These are phyloP conservation scores for Saururus chinensis DNA, from an alignment of 164 flowering plant species.

Conservation along the genomic window DNA sequence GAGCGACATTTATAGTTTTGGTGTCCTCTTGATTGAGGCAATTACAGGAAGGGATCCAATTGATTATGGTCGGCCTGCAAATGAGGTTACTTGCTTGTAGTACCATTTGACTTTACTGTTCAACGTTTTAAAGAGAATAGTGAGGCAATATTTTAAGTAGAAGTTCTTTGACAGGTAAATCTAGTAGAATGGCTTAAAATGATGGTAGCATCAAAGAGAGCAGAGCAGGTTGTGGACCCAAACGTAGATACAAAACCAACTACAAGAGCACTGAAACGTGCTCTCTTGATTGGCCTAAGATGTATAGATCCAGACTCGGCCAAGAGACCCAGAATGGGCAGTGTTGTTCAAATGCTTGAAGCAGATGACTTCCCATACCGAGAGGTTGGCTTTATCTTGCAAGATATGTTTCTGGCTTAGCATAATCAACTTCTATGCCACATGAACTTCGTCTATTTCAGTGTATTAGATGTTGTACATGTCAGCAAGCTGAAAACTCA, in stretches of 20 bases:
- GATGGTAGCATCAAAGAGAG: constrained; percentile 31
- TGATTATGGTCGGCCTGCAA: constrained; percentile 35
- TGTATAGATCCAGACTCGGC: constrained; percentile 43
- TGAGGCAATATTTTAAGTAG: neutral
- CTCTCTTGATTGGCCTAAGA: constrained; percentile 33
- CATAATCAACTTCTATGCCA: neutral
- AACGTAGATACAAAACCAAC: constrained; percentile 26
- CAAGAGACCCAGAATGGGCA: constrained; percentile 36
- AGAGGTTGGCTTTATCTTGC: constrained; percentile 12
- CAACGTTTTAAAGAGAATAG: neutral
- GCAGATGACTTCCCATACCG: constrained; percentile 26
- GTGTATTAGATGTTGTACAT: neutral
- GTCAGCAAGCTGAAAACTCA: neutral
- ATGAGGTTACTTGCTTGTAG: constrained; percentile 24
- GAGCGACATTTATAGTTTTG: constrained; percentile 48
- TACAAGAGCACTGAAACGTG: constrained; percentile 27
- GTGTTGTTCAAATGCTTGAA: constrained; percentile 32
- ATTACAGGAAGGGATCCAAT: constrained; percentile 48
- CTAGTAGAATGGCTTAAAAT: constrained; percentile 47
- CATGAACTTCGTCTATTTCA: neutral
- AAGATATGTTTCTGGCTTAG: neutral
- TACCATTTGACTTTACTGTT: neutral
- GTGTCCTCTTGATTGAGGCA: constrained; percentile 34
- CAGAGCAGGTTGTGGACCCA: constrained; percentile 39
- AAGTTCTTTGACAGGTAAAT: constrained; percentile 23